Evolutionary conservation across 108 stramenopile genomes (phyloP), one percentile per base, ranked within the genome.

Genomic region (Conticribra weissflogii): DNA sequence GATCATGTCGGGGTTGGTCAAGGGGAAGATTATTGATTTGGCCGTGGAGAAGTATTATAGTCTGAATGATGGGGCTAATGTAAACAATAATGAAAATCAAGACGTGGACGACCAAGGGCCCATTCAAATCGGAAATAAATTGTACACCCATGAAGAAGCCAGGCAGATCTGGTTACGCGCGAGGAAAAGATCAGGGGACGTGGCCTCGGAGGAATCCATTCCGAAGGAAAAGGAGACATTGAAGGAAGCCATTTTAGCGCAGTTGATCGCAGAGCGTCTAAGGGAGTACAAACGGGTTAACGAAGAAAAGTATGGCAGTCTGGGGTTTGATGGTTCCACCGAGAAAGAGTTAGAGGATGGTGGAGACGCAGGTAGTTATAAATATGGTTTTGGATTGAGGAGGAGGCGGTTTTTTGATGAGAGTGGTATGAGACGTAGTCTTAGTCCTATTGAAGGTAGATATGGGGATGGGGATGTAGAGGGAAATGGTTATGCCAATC

Each of bases 41-140:
- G n/a, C n/a, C n/a, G n/a, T n/a, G n/a, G n/a, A n/a, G n/a, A n/a
- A n/a, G n/a, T n/a, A n/a, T n/a, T n/a, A n/a, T n/a, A n/a, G n/a
- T n/a, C n/a, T n/a, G n/a, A 12, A 41, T 41, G 12, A 41, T 41
- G 25, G 60, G 4, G 25, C 31, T 4, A 14, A 31, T 17, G 17
- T 33, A 1, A 23, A 1, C n/a, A 21, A 14, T 15, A 50, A 63
- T 28, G 32, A 59, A 2, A 17, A 2, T 8, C 22, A 28, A 30
- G 25, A n/a, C 3, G 31, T 70, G 19, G 69, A 70, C 25, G 69
- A 70, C 21, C 31, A 27, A 17, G 57, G 69, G 36, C 69, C 59
- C 14, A 70, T 70, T 18, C 59, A 70, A 34, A 60, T 70, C 27
- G 69, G 69, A 4, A 57, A 70, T 32, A 70, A 70, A 48, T 41